These are phyloP conservation scores for Paraconiothyrium brasiliense DNA, from an alignment of 2,329 filamentous ascomycete genomes.

Conservation along the genomic window DNA sequence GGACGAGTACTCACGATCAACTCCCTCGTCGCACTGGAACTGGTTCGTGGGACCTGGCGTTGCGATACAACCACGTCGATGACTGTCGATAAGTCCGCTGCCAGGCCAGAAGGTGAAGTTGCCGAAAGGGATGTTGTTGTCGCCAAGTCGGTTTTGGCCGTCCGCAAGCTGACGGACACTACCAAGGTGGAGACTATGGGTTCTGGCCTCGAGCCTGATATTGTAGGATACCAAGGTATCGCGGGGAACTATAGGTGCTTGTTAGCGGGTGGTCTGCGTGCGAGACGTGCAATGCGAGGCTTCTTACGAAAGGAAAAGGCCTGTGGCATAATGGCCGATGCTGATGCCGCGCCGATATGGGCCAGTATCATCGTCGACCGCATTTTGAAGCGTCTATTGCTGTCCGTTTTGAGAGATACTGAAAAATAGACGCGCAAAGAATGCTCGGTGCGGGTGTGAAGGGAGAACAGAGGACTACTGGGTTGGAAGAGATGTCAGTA, in stretches of 20 bases:
- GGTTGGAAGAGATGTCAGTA: neutral
- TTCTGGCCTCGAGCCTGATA: slow-evolving; percentile 22
- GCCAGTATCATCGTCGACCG: slow-evolving; percentile 26
- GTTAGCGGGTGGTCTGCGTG: neutral
- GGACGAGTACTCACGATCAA: slow-evolving; percentile 42
- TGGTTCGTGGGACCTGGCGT: slow-evolving; percentile 64
- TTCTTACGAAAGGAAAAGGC: slow-evolving; percentile 7
- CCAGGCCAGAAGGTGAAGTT: slow-evolving; percentile 63
- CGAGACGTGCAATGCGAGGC: neutral
- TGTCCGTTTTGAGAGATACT: slow-evolving; percentile 12
- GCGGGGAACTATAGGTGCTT: neutral
- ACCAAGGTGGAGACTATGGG: neutral
- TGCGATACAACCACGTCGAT: slow-evolving; percentile 68
- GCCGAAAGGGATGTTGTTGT: slow-evolving; percentile 56
- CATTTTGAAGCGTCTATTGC: slow-evolving; percentile 26
- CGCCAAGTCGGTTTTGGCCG: slow-evolving; percentile 68
- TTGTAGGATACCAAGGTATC: neutral
- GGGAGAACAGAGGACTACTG: neutral
- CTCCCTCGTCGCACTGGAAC: slow-evolving; percentile 68
- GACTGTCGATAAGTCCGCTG: slow-evolving; percentile 61
- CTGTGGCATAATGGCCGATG: slow-evolving; percentile 22
- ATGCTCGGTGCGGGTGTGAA: slow-evolving; percentile 5
- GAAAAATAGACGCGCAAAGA: slow-evolving; percentile 5
- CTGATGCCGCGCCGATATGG: slow-evolving; percentile 30
- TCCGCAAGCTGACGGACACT: slow-evolving; percentile 60